Percentiles rank a stretch among this genome's conserved stretches.
These are phyloP conservation scores for Talaromyces pinophilus DNA, from an alignment of 2,329 filamentous ascomycete genomes.

Conservation along the genomic window DNA sequence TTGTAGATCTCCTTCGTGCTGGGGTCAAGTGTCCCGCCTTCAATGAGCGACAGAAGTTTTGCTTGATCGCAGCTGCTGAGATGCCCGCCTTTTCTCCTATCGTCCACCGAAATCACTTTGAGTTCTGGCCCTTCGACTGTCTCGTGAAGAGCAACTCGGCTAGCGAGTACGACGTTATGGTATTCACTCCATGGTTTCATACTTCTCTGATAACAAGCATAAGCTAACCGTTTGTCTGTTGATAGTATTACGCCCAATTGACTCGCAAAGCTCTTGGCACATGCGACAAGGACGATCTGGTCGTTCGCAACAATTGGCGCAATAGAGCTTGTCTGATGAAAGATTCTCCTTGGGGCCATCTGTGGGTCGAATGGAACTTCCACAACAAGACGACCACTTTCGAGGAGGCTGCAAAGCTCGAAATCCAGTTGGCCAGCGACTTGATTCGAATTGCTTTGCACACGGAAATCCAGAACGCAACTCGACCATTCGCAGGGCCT, in stretches of 20 bases:
- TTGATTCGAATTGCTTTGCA: slow-evolving; percentile 28
- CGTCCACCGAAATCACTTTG: slow-evolving; percentile 29
- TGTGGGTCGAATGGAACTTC: slow-evolving; percentile 35
- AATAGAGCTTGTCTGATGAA: background rate
- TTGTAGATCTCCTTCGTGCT: slow-evolving; percentile 43
- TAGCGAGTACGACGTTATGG: slow-evolving; percentile 30
- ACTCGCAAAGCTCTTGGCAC: slow-evolving; percentile 29
- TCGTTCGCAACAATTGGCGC: slow-evolving; percentile 19
- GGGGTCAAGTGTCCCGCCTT: slow-evolving; percentile 47
- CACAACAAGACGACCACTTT: slow-evolving; percentile 26
- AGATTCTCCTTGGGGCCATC: slow-evolving; percentile 32
- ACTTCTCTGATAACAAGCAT: background rate
- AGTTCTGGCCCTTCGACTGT: slow-evolving; percentile 46
- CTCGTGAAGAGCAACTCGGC: slow-evolving; percentile 32
- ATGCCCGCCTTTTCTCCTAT: slow-evolving; percentile 27
- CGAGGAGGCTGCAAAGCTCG: slow-evolving; percentile 29
- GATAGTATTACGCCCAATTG: slow-evolving; percentile 31
- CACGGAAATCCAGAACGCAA: background rate
- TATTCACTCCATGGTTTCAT: slow-evolving; percentile 25
- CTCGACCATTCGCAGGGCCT: background rate
- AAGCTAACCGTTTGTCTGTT: slow-evolving; percentile 7
- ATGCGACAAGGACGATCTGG: slow-evolving; percentile 10
- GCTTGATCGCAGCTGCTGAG: slow-evolving; percentile 34
- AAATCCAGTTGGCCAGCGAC: slow-evolving; percentile 28
- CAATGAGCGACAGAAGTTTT: slow-evolving; percentile 47